Evolutionary conservation across 2,329 filamentous ascomycete species (phyloP).

Genomic region (Massarina eburnea): DNA sequence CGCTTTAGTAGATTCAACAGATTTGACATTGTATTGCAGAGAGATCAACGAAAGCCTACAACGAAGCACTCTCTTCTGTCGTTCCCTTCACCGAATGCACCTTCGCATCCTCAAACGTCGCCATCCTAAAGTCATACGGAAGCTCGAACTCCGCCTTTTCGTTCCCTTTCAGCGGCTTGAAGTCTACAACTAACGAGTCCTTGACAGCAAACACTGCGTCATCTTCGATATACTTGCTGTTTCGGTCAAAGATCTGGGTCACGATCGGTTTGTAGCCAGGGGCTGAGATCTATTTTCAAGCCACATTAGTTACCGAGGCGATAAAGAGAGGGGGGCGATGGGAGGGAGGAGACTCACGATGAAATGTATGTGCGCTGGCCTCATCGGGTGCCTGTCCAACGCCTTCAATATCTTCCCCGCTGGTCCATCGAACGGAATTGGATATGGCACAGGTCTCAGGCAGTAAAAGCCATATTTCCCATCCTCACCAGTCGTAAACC

Average conservation of each 20-base stretch:
- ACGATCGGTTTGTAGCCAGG: conserved; percentile 68
- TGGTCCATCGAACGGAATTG: conserved; percentile 59
- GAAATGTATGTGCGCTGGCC: conserved; percentile 66
- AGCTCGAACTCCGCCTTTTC: conserved; percentile 57
- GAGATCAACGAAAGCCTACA: too few relatives aligned
- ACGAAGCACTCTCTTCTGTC: conserved; percentile 26
- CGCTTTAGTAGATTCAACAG: too few relatives aligned
- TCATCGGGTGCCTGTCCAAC: conserved; percentile 62
- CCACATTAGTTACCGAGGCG: conserved; percentile 1
- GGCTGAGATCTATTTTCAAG: conserved; percentile 49
- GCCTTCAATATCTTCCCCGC: conserved; percentile 60
- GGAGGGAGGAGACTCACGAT: conserved; percentile 52
- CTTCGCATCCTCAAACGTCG: conserved; percentile 39
- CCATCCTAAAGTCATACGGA: conserved; percentile 54
- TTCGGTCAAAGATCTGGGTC: conserved; percentile 75
- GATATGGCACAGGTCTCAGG: conserved; percentile 51
- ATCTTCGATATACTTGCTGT: conserved; percentile 63
- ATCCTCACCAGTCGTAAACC: conserved; percentile 66
- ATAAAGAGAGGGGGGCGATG: neutral
- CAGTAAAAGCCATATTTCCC: conserved; percentile 60
- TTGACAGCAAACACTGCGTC: conserved; percentile 64
- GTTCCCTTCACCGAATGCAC: conserved; percentile 26
- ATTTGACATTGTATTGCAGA: too few relatives aligned
- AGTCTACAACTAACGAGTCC: conserved; percentile 60
- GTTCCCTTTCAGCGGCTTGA: conserved; percentile 54